Base-by-base conservation (phyloP, 2,329 filamentous ascomycete genomes). In the Corniculantispora saksenae region DNA sequence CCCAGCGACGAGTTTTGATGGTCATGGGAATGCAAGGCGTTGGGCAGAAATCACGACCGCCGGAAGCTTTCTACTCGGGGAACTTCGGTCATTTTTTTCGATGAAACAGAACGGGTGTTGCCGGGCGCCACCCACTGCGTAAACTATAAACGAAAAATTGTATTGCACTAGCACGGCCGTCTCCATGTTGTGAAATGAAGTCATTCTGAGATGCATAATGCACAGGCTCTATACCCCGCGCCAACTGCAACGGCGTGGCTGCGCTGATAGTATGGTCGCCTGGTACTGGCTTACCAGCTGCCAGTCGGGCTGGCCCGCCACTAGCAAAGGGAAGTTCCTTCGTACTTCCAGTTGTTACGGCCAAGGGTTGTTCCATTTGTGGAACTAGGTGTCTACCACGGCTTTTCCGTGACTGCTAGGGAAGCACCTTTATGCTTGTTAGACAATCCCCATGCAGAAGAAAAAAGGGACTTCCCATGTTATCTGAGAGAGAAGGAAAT, bases 91-190 rank as follows among this genome's bases (percentile, higher is more conserved):
- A 48, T 6, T 48, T 21, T 6, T 25, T 43, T 7, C 38, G 38
- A 25, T 29, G 48, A 51, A 51, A 51, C 48, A 51, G 25, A 40
- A 32, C 53, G 35, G 35, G 53, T 56, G 53, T n/a, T 56, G 53
- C 53, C 53, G 53, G 51, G 32, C 53, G 32, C 53, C 53, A 40
- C 53, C n/a, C 7, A 38, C 29, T 1, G n/a, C 2, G 53, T 40
- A 55, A 19, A 25, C 29, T 55, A 29, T 51, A 40, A 15, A 2
- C 12, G 12, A 2, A 55, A 55, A 40, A 32, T n/a, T 7, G 27
- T 17, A 2, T 10, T 55, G 53, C 53, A 55, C 38, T 50, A 50
- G 12, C n/a, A 43, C 32, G 35, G 19, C 9, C n/a, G 43, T 45
- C 38, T 45, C 35, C 54, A 45, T 21, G 35, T n/a, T 43, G 38